Conservation (phyloP, 306 rosid genomes). For the Pyrus betulifolia region DNA sequence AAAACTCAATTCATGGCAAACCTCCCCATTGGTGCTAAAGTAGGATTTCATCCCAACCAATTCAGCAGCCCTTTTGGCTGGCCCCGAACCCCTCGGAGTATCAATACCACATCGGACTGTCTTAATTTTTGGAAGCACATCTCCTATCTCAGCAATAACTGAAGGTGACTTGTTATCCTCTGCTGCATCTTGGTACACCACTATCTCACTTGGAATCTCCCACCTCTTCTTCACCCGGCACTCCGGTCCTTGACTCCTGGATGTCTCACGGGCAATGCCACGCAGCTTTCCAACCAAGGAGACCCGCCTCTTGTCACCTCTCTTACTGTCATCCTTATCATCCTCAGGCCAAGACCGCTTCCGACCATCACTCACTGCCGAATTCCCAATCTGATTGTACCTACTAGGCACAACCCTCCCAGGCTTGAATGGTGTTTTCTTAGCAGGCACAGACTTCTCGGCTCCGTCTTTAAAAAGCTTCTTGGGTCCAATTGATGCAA, state of each 20-base stretch:
- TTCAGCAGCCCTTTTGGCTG: conserved; percentile 66
- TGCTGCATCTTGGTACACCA: conserved; percentile 17
- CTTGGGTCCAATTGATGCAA: conserved; percentile 52
- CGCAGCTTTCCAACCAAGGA: conserved; percentile 29
- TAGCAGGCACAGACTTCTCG: conserved; percentile 24
- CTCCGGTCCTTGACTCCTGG: conserved; percentile 29
- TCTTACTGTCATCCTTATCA: conserved; percentile 33
- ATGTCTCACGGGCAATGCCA: conserved; percentile 11
- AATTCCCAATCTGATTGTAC: conserved; percentile 35
- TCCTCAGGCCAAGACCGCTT: conserved; percentile 71
- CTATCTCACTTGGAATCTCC: conserved; percentile 45
- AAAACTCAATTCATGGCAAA: conserved; percentile 59
- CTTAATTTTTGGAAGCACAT: conserved; percentile 59
- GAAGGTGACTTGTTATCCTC: conserved; percentile 11
- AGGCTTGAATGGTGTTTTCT: conserved; percentile 39
- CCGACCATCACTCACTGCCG: conserved; percentile 34
- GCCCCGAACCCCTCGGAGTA: conserved; percentile 82
- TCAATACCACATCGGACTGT: conserved; percentile 29
- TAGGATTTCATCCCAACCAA: conserved; percentile 43
- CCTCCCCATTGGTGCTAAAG: conserved; percentile 34
- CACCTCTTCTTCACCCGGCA: conserved; percentile 51
- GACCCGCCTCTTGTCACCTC: conserved; percentile 40
- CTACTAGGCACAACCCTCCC: conserved; percentile 86
- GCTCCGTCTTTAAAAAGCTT: conserved; percentile 67
- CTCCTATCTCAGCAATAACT: conserved; percentile 7